Evolutionary conservation across 495 filamentous ascomycete species (phyloP).

Genomic region (Podospora pseudocomata): DNA sequence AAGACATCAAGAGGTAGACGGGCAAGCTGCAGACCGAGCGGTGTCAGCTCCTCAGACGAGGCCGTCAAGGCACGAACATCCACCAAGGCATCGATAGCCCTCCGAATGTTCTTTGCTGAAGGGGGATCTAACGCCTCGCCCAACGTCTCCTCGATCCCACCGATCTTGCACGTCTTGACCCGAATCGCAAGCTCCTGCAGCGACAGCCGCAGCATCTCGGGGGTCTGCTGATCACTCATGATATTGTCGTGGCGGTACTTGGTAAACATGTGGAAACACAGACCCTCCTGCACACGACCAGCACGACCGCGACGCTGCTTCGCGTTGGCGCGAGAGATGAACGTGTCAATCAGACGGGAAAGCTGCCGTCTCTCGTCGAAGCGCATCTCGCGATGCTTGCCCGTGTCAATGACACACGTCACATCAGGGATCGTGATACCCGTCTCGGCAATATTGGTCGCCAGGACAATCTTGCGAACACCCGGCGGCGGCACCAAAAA

Average conservation of each 20-base stretch:
- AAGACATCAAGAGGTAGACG: conserved; percentile 90
- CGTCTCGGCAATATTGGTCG: conserved; percentile 96
- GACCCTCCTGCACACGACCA: conserved; percentile 88
- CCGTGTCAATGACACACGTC: conserved; percentile 90
- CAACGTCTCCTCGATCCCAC: conserved; percentile 83
- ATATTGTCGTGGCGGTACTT: conserved; percentile 73
- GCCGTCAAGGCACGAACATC: conserved; percentile 87
- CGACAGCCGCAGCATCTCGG: conserved; percentile 90
- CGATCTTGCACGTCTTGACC: conserved; percentile 96
- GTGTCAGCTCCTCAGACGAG: conserved; percentile 71
- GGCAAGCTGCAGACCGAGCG: conserved; percentile 79
- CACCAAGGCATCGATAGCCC: conserved; percentile 86
- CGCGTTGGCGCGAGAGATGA: conserved; percentile 90
- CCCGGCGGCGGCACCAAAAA: conserved; percentile 81
- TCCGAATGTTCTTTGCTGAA: conserved; percentile 80
- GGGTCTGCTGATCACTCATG: conserved; percentile 87
- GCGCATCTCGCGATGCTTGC: conserved; percentile 93
- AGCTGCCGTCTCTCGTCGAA: conserved; percentile 92
- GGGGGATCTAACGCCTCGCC: conserved; percentile 89
- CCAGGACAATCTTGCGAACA: conserved; percentile 83
- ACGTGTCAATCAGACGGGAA: conserved; percentile 83
- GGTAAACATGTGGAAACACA: conserved; percentile 95
- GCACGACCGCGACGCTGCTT: conserved; percentile 92
- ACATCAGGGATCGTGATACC: conserved; percentile 97
- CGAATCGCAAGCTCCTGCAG: conserved; percentile 90